phyloP scores from a whole-genome alignment of 495 filamentous ascomycete genomes.

The Thermothielavioides terrestris region DNA sequence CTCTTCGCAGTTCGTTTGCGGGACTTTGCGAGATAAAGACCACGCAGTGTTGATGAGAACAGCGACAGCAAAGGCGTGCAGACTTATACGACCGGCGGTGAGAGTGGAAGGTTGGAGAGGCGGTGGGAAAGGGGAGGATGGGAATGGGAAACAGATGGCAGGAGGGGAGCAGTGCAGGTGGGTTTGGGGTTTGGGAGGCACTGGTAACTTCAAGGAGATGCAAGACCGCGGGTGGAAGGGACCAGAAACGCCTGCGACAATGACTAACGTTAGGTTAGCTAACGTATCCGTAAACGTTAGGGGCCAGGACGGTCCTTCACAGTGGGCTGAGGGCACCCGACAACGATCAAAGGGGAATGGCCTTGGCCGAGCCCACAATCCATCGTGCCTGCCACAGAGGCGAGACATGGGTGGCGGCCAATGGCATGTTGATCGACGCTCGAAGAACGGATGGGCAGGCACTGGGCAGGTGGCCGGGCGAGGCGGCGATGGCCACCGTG shows the following conservation, averaged over 20 bases:
- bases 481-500: slow-evolving; percentile 5
- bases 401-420: slow-evolving; percentile 17
- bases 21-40: neutral
- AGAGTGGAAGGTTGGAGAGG: slow-evolving; percentile 7
- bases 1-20: slow-evolving; percentile 7
- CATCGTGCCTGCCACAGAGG: slow-evolving; percentile 13
- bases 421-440: slow-evolving; percentile 14
- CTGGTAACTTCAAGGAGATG: slow-evolving; percentile 29
- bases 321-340: slow-evolving; percentile 25
- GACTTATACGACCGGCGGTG: slow-evolving; percentile 18
- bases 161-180: neutral
- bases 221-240: slow-evolving; percentile 25
- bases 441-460: slow-evolving; percentile 9
- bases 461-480: slow-evolving; percentile 15
- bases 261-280: too few species aligned
- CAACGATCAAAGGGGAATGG: slow-evolving; percentile 18
- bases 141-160: neutral
- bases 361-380: slow-evolving; percentile 11
- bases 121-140: slow-evolving; percentile 12
- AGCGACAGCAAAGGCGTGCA: slow-evolving; percentile 27
- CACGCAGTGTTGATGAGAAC: neutral
- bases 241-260: slow-evolving; percentile 25
- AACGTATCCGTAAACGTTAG: too few species aligned
- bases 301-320: slow-evolving; percentile 19
- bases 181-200: slow-evolving; percentile 9